phyloP scores from a whole-genome alignment of 495 filamentous ascomycete species.

The Penicillium macrosclerotiorum region DNA sequence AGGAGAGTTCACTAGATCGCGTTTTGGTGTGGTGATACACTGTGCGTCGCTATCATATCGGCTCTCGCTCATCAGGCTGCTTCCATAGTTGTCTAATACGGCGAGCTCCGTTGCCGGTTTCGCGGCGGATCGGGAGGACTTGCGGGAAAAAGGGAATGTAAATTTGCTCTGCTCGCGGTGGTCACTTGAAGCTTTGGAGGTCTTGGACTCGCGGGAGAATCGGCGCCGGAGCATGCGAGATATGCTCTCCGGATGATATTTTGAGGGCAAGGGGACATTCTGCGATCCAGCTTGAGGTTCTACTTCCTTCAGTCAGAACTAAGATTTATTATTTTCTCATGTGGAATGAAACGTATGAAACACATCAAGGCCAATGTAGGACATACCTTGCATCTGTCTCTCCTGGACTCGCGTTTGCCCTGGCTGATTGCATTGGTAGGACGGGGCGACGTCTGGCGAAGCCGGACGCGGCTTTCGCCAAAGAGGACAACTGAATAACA shows the following conservation, averaged over 20 bases:
- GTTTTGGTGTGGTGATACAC: slow-evolving; percentile 33
- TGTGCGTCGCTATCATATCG: slow-evolving; percentile 50
- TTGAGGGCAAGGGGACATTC: not conserved
- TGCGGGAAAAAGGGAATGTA: slow-evolving; percentile 22
- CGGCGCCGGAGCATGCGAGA: slow-evolving; percentile 35
- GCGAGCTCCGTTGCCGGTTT: slow-evolving; percentile 6
- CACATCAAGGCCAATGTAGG: not conserved
- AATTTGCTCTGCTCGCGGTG: slow-evolving; percentile 10
- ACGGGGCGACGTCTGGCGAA: slow-evolving; percentile 7
- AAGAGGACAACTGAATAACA: slow-evolving; percentile 16
- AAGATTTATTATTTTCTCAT: too few species aligned
- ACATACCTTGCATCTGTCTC: slow-evolving; percentile 8
- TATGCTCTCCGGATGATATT: slow-evolving; percentile 16
- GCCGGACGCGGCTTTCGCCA: slow-evolving; percentile 9
- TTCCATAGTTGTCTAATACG: slow-evolving; percentile 22
- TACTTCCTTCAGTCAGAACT: not conserved
- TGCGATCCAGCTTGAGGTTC: not conserved
- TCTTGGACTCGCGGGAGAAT: slow-evolving; percentile 35
- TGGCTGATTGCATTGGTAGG: not conserved
- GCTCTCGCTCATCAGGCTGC: slow-evolving; percentile 41
- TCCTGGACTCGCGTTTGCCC: not conserved
- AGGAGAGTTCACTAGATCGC: slow-evolving; percentile 6
- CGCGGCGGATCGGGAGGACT: slow-evolving; percentile 13
- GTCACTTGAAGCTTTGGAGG: slow-evolving; percentile 9
- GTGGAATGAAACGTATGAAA: not conserved